phyloP scores from a whole-genome alignment of 768 basidiomycete genomes.

The Suillus luteus region DNA sequence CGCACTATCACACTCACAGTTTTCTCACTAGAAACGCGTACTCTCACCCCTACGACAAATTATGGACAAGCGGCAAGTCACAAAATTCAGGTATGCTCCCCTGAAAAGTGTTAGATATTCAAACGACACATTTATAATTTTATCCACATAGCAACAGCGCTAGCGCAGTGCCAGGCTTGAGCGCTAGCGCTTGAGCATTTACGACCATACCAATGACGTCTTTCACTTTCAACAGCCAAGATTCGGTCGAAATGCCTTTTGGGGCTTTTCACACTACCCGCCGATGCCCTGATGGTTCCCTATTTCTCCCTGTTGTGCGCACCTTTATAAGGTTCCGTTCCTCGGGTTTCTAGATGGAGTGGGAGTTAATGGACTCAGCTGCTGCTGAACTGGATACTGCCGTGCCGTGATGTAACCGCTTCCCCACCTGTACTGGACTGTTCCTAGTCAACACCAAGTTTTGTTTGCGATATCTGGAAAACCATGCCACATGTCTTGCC shows the following conservation, averaged over 20 bases:
- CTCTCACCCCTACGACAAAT: neutral
- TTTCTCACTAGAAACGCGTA: neutral
- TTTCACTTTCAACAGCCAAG: neutral
- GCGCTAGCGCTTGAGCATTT: neutral
- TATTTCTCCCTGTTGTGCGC: conserved; percentile 33
- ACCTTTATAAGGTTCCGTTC: conserved; percentile 11
- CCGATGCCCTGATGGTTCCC: conserved; percentile 22
- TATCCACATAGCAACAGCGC: conserved; percentile 1
- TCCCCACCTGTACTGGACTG: no score
- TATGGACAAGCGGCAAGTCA: neutral
- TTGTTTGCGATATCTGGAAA: neutral
- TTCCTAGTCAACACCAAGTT: neutral
- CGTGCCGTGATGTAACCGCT: neutral
- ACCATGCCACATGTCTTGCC: neutral
- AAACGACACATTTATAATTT: neutral
- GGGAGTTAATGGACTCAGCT: neutral
- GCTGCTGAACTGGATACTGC: neutral
- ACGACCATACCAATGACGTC: neutral
- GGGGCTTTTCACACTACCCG: neutral
- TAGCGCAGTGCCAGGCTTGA: neutral
- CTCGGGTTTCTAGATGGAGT: neutral
- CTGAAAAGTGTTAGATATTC: neutral
- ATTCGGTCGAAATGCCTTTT: neutral
- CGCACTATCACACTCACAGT: no score
- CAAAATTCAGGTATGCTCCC: neutral